Conservation (phyloP, 1,139 yeast species). For the Magnusiomyces paraingens region DNA sequence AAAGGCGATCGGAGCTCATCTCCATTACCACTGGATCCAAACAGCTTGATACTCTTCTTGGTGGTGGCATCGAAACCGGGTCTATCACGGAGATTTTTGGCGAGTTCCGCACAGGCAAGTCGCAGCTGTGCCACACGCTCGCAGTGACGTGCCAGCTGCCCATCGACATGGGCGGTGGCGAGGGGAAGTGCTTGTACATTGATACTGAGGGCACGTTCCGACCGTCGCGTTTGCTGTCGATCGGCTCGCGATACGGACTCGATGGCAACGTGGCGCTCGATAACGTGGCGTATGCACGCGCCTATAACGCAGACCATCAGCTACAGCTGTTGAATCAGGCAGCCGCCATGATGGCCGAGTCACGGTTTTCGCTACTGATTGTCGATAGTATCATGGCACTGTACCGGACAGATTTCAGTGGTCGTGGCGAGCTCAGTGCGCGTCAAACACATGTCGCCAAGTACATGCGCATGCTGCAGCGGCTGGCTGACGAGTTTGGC, state of each 20-base stretch:
- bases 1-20: slow-evolving; percentile 81
- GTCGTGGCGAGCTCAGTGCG: slow-evolving; percentile 94
- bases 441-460: slow-evolving; percentile 93
- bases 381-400: slow-evolving; percentile 97
- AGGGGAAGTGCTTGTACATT: slow-evolving; percentile 91
- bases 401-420: slow-evolving; percentile 90
- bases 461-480: slow-evolving; percentile 83
- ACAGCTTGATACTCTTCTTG: slow-evolving; percentile 83
- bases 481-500: slow-evolving; percentile 96
- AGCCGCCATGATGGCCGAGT: slow-evolving; percentile 93
- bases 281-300: slow-evolving; percentile 96
- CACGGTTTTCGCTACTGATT: slow-evolving; percentile 66
- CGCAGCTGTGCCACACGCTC: slow-evolving; percentile 92
- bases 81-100: slow-evolving; percentile 96
- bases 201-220: slow-evolving; percentile 98
- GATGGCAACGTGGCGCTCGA: slow-evolving; percentile 93
- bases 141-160: slow-evolving; percentile 97
- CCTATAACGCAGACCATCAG: slow-evolving; percentile 96
- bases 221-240: slow-evolving; percentile 81
- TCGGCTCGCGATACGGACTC: slow-evolving; percentile 86
- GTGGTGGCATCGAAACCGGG: slow-evolving; percentile 98
- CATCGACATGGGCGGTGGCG: slow-evolving; percentile 98
- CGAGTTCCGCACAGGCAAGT: slow-evolving; percentile 95
- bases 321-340: slow-evolving; percentile 80
- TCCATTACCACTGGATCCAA: slow-evolving; percentile 94